phyloP scores from a whole-genome alignment of 495 filamentous ascomycete species.

The Penicillium manginii region DNA sequence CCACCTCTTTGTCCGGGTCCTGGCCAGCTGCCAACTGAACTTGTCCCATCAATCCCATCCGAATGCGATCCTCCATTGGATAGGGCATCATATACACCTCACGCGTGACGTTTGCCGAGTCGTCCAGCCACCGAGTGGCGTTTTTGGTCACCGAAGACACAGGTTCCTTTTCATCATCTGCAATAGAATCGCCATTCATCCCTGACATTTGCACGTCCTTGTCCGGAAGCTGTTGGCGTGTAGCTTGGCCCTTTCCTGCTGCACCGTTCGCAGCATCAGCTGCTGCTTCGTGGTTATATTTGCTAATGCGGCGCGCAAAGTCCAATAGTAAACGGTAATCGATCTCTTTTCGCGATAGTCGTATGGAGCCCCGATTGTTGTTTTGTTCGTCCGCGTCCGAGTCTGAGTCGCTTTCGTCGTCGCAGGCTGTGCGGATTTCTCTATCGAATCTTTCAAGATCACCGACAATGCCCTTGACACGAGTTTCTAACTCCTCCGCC shows the following conservation, averaged over 20 bases:
- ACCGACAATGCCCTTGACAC: slow-evolving; percentile 46
- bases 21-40: slow-evolving; percentile 43
- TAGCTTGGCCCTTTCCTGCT: slow-evolving; percentile 18
- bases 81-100: slow-evolving; percentile 52
- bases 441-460: slow-evolving; percentile 46
- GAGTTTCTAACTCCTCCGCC: slow-evolving; percentile 42
- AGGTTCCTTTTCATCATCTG: slow-evolving; percentile 34
- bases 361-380: slow-evolving; percentile 6
- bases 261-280: slow-evolving; percentile 44
- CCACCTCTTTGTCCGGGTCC: slow-evolving; percentile 47
- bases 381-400: slow-evolving; percentile 32
- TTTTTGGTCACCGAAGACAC: slow-evolving; percentile 47
- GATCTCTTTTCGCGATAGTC: slow-evolving; percentile 35
- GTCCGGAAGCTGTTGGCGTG: slow-evolving; percentile 19
- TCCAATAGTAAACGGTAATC: slow-evolving; percentile 49
- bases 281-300: slow-evolving; percentile 52
- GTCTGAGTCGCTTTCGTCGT: slow-evolving; percentile 35
- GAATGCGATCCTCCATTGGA: slow-evolving; percentile 52
- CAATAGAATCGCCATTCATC: slow-evolving; percentile 24
- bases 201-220: slow-evolving; percentile 40
- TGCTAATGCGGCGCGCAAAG: slow-evolving; percentile 53
- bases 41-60: slow-evolving; percentile 53
- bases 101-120: slow-evolving; percentile 47
- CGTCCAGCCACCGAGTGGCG: slow-evolving; percentile 51
- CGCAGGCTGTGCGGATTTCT: slow-evolving; percentile 38